Conservation (phyloP, 2,329 filamentous ascomycete genomes). For the Metarhizium brunneum region DNA sequence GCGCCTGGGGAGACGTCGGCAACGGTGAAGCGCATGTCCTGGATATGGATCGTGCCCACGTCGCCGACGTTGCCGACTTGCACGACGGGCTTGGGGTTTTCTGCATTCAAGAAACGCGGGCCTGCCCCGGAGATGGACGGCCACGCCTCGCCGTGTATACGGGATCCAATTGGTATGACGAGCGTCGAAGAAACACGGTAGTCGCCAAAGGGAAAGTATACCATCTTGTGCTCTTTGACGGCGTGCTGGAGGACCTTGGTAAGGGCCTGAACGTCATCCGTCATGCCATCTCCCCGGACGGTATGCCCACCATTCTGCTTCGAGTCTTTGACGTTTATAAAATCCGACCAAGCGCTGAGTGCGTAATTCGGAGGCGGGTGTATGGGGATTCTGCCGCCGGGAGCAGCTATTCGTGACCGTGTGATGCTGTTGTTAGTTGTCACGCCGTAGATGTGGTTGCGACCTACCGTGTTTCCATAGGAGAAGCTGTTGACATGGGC, state of each 20-base stretch:
- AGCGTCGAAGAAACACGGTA: background rate
- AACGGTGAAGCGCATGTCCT: slow-evolving; percentile 43
- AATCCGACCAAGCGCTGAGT: too few relatives aligned
- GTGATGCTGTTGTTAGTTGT: too few relatives aligned
- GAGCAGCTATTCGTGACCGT: too few relatives aligned
- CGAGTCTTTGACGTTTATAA: too few relatives aligned
- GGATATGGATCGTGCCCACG: slow-evolving; percentile 39
- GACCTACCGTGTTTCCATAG: too few relatives aligned
- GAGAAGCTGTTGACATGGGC: too few relatives aligned
- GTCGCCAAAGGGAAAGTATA: background rate
- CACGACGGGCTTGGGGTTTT: background rate
- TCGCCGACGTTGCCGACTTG: slow-evolving; percentile 38
- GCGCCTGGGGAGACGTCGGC: slow-evolving; percentile 31
- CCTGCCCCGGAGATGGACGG: background rate
- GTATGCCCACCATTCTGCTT: too few relatives aligned
- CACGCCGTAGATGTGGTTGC: too few relatives aligned
- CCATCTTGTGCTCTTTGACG: background rate
- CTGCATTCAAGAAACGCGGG: background rate
- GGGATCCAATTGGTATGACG: background rate
- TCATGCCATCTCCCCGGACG: background rate
- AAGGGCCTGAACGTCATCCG: background rate
- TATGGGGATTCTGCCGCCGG: too few relatives aligned
- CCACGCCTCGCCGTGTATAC: background rate
- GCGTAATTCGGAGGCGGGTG: too few relatives aligned
- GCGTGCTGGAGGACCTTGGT: background rate